Percentiles rank a stretch among this genome's conserved stretches.
Conservation (phyloP, 2,329 filamentous ascomycete species). For the Penicillium janthinellum region DNA sequence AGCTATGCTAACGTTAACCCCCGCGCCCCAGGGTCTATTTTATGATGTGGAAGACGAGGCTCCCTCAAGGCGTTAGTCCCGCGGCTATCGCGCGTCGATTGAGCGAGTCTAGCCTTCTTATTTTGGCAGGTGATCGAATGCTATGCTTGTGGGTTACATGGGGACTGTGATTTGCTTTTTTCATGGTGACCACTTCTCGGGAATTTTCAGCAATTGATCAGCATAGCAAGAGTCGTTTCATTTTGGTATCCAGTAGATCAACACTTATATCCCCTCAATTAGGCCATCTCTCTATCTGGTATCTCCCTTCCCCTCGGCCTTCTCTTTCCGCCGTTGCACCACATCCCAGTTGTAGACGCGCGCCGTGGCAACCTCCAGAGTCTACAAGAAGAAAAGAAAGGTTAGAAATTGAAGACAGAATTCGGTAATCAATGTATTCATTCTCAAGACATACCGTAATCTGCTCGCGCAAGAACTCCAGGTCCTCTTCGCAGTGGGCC, state of each 20-base stretch:
- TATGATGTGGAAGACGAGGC: background rate
- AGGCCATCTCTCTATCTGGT: conserved; percentile 50
- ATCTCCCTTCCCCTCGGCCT: conserved; percentile 55
- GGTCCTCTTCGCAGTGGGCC: conserved; percentile 89
- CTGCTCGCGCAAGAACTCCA: conserved; percentile 93
- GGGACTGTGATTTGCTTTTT: background rate
- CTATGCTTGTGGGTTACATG: background rate
- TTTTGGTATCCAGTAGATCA: conserved; percentile 11
- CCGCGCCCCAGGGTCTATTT: background rate
- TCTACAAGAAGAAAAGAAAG: conserved; percentile 54
- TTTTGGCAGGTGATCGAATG: background rate
- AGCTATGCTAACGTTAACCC: background rate
- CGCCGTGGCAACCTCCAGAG: conserved; percentile 92
- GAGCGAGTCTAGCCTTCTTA: background rate
- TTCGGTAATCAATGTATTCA: background rate
- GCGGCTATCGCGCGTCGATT: background rate
- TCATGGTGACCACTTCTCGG: too few relatives aligned
- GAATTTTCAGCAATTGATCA: background rate
- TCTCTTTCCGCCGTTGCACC: conserved; percentile 90
- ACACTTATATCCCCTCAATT: conserved; percentile 18
- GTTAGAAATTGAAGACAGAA: too few relatives aligned
- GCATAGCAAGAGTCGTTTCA: conserved; percentile 5
- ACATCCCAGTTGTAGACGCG: conserved; percentile 99
- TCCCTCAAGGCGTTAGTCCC: background rate
- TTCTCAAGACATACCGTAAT: conserved; percentile 70